Conservation (phyloP, 208 protist species). For the Crithidia brevicula region DNA sequence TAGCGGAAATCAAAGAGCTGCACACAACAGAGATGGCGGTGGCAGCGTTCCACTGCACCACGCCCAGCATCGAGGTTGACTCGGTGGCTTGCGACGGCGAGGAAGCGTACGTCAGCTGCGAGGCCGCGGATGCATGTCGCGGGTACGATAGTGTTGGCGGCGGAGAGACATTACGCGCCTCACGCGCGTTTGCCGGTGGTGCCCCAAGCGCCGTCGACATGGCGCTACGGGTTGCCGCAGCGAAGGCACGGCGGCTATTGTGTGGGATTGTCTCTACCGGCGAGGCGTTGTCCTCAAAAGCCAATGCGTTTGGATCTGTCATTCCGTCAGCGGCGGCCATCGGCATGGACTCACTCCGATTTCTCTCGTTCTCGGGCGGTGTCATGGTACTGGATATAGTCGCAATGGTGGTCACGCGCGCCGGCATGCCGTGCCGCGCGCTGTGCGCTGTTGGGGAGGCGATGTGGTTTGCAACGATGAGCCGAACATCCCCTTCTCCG, state of each 20-base stretch:
- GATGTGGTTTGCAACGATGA: slow-evolving; percentile 25
- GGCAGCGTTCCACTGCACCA: slow-evolving; percentile 7
- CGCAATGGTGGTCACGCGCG: slow-evolving; percentile 1
- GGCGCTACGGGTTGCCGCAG: background rate
- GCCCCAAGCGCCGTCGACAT: background rate
- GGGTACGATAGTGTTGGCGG: background rate
- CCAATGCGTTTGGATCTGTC: background rate
- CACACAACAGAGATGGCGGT: slow-evolving; percentile 53
- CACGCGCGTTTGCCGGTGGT: background rate
- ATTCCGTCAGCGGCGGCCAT: background rate
- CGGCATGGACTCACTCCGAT: background rate
- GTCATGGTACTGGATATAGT: background rate
- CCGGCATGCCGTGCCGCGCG: slow-evolving; percentile 4
- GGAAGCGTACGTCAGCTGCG: background rate
- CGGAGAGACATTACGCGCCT: background rate
- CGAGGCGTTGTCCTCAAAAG: background rate
- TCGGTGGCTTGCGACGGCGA: background rate
- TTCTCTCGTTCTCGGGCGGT: background rate
- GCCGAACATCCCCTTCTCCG: slow-evolving; percentile 40
- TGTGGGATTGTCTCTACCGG: background rate
- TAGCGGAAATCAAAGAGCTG: slow-evolving; percentile 58
- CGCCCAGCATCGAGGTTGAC: background rate
- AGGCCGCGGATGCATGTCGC: background rate
- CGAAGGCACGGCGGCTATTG: background rate
- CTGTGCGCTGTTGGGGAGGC: background rate